Evolutionary conservation across 2,329 filamentous ascomycete species (phyloP), one percentile per base, ranked within the genome.

Genomic region (Neopestalotiopsis sp.): DNA sequence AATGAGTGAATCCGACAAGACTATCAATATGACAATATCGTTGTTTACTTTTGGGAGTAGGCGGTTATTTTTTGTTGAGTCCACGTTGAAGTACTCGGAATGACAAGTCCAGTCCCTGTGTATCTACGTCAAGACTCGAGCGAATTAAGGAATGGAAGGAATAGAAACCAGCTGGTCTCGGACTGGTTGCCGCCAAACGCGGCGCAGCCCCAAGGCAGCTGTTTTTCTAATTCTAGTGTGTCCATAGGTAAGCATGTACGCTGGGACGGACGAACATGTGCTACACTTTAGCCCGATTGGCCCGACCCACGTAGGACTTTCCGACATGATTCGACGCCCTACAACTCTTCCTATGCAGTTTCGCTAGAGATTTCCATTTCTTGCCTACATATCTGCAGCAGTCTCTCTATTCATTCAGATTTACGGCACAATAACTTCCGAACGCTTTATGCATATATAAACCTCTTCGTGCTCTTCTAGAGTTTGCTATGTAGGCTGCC

Each of bases 61-160:
- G n/a, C 24, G 24, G 3, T 28, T 17, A n/a, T 17, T 9, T 53
- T 53, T 53, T 53, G 45, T 53, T 53, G 45, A 53, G 17, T n/a
- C 45, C n/a, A 53, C 17, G n/a, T 24, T 24, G 45, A 53, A 53
- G 5, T 53, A 53, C 45, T 38, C 34, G 34, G 6, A 38, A 38
- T 38, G 34, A 24, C 45, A 9, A 3, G 45, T 53, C 45, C 45
- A 28, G 24, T 28, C 24, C 24, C 24, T 28, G 9, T 53, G 45
- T n/a, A 53, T 53, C 45, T 53, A 53, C 45, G 45, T 53, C 45
- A 53, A 53, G 45, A 53, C 45, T 53, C 45, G 45, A 53, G 45
- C 17, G 45, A 28, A 53, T 53, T 53, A 53, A 53, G 45, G 1
- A n/a, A 53, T n/a, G 45, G 45, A 9, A 53, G 20, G 45, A 17